Base-by-base conservation (phyloP, 345 rosid species). In the Eucalyptus marginata region DNA sequence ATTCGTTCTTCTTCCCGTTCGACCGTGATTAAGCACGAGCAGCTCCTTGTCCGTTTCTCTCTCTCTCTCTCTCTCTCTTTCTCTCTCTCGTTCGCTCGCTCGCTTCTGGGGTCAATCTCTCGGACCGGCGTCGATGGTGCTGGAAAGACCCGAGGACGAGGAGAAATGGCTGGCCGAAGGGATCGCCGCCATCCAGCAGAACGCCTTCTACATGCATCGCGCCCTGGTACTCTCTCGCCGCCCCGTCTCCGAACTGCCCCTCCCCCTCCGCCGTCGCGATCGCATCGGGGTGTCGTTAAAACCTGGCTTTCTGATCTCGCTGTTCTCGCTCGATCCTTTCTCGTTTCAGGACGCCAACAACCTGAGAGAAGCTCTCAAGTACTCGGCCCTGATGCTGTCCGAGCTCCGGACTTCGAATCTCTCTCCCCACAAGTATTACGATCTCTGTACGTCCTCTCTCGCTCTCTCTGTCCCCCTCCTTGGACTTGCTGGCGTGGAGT, bases 91-190 rank as follows among this genome's bases (percentile, higher is more conserved):
- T 5, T 29, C 68, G 8, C n/a, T 64, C 18, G 36, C 18, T 14
- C 36, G 71, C 10, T 18, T 52, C 58, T 52, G 58, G 24, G 76
- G 36, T 64, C 47, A 18, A 33, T 40, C 47, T 40, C 29, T 76
- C 47, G 84, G 44, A 22, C 84, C 84, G 58, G 58, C 58, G 84
- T 76, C 84, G 49, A 64, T 59, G 79, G 84, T 59, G 88, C 64
- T 87, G 52, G 83, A 64, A 46, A 13, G 50, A 29, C 5, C 91
- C 11, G 99, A 97, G 90, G 96, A 96, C 90, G 99, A 96, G 90
- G 98, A 97, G 51, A 96, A 95, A 92, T 97, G 99, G 99, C 93
- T 97, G 86, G 96, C 99, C n/a, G 99, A 95, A 90, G 99, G 96
- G 89, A 97, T 97, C 94, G 97, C 98, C 89, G 94, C 94, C 92